Percentiles rank a stretch among this genome's conserved stretches.
Conservation (phyloP, 495 filamentous ascomycete species). For the Parachaetomium inaequale region DNA sequence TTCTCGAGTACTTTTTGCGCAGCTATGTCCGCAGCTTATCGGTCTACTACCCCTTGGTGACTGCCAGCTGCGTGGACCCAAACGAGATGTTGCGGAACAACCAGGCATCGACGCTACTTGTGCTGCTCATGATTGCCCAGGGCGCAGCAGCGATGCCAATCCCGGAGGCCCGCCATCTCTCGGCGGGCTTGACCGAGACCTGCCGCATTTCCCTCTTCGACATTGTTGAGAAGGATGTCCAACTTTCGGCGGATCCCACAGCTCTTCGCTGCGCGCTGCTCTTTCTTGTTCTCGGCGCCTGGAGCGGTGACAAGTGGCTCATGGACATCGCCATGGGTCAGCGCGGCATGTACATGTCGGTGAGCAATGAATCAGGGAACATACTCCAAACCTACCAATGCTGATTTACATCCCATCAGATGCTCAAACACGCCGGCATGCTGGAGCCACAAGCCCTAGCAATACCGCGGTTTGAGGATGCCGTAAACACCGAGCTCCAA, state of each 20-base stretch:
- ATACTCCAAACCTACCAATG: no score
- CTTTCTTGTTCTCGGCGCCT: conserved; percentile 57
- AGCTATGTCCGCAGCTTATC: conserved; percentile 57
- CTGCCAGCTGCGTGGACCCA: conserved; percentile 51
- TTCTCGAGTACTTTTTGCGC: conserved; percentile 58
- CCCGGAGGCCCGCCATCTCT: conserved; percentile 55
- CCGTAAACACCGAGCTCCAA: conserved; percentile 43
- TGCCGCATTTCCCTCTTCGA: conserved; percentile 64
- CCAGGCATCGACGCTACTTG: conserved; percentile 54
- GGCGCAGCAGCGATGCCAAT: conserved; percentile 57
- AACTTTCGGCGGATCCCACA: conserved; percentile 55
- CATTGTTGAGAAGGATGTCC: conserved; percentile 61
- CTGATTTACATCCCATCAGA: conserved; percentile 29
- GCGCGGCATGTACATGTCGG: conserved; percentile 61
- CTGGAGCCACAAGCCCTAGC: conserved; percentile 40
- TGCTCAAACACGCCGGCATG: conserved; percentile 56
- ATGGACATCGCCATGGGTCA: conserved; percentile 71
- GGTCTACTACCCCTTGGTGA: conserved; percentile 55
- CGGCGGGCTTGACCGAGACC: conserved; percentile 59
- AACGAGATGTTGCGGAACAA: conserved; percentile 59
- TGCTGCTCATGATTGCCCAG: conserved; percentile 63
- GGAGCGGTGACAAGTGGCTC: conserved; percentile 68
- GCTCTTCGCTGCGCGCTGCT: conserved; percentile 58
- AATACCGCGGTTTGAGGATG: conserved; percentile 31
- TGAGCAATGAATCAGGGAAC: conserved; percentile 32